phyloP scores from a whole-genome alignment of 1,284 basidiomycete species.

The Xanthoconium separans region DNA sequence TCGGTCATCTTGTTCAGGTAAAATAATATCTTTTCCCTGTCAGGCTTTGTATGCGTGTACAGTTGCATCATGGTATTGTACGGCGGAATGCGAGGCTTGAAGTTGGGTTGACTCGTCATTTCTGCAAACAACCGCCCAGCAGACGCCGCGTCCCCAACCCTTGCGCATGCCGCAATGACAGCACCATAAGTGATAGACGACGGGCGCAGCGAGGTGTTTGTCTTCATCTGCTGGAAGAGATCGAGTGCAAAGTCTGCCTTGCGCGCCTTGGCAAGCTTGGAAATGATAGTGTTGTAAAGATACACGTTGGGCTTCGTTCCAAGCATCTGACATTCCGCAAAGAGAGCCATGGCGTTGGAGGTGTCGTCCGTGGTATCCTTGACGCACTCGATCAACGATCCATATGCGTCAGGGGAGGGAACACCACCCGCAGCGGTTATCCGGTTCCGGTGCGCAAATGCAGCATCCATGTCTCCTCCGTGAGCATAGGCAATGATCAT shows the following conservation, averaged over 20 bases:
- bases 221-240: slow-evolving; percentile 85
- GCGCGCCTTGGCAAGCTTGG: slow-evolving; percentile 88
- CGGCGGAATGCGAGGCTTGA: slow-evolving; percentile 89
- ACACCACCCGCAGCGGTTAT: slow-evolving; percentile 77
- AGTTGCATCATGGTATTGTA: slow-evolving; percentile 99
- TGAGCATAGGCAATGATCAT: slow-evolving; percentile 88
- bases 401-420: slow-evolving; percentile 88
- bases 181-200: slow-evolving; percentile 95
- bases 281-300: slow-evolving; percentile 95
- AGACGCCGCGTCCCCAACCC: slow-evolving; percentile 85
- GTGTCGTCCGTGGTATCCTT: slow-evolving; percentile 95
- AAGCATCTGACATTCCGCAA: slow-evolving; percentile 72
- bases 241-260: slow-evolving; percentile 88
- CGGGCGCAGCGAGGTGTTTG: slow-evolving; percentile 55
- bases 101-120: slow-evolving; percentile 76
- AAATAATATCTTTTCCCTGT: slow-evolving; percentile 72
- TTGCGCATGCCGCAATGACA: slow-evolving; percentile 90
- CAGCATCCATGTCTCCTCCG: slow-evolving; percentile 74
- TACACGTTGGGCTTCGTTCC: slow-evolving; percentile 80
- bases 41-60: slow-evolving; percentile 87
- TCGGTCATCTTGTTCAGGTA: slow-evolving; percentile 75
- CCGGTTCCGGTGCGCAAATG: slow-evolving; percentile 78
- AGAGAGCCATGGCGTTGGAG: slow-evolving; percentile 80
- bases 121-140: slow-evolving; percentile 86
- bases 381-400: slow-evolving; percentile 82